Evolutionary conservation across 148 eudicot genomes (phyloP).

Genomic region (Fallopia convolvulus): DNA sequence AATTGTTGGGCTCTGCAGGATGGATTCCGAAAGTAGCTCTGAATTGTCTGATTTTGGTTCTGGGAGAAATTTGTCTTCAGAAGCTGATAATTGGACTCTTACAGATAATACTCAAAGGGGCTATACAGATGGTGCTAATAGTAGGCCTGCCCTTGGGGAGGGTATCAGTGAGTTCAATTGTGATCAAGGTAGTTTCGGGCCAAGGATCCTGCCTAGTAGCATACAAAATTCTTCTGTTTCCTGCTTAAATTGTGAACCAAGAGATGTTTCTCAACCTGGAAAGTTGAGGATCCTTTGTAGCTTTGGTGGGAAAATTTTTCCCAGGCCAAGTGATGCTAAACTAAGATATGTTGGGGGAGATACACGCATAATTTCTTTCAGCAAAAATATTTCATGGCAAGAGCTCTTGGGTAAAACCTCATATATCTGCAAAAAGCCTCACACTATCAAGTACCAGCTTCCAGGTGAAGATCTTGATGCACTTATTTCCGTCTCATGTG

Average conservation of each 20-base stretch:
- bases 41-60: conserved; percentile 48
- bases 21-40: conserved; percentile 65
- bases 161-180: conserved; percentile 20
- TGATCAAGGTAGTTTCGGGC: conserved; percentile 24
- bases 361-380: conserved; percentile 69
- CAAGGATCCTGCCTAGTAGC: conserved; percentile 27
- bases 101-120: conserved; percentile 18
- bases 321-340: conserved; percentile 84
- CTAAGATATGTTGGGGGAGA: conserved; percentile 97
- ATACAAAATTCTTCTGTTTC: conserved; percentile 36
- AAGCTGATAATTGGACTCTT: conserved; percentile 29
- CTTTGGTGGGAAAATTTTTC: conserved; percentile 89
- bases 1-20: conserved; percentile 56
- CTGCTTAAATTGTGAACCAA: conserved; percentile 28
- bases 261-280: conserved; percentile 52
- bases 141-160: conserved; percentile 26
- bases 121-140: conserved; percentile 26
- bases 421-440: conserved; percentile 61
- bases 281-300: conserved; percentile 88
- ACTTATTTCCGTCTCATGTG: conserved; percentile 81
- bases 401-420: conserved; percentile 66
- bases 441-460: conserved; percentile 83
- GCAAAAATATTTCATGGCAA: conserved; percentile 52
- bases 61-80: conserved; percentile 41
- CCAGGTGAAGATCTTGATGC: conserved; percentile 98